These are phyloP conservation scores for Berberis thunbergii DNA, from an alignment of 164 flowering plant species.

Conservation along the genomic window DNA sequence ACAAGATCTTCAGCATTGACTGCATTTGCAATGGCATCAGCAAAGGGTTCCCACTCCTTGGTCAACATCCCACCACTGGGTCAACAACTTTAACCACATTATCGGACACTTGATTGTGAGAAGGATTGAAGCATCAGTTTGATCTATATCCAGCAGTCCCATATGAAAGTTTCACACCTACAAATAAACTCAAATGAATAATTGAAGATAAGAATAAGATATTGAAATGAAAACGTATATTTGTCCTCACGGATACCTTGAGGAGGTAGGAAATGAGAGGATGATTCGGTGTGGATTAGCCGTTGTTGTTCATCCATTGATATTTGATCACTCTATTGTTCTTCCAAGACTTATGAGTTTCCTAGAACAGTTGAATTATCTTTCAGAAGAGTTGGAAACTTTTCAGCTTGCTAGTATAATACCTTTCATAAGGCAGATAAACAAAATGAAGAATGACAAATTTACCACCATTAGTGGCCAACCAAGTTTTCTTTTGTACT, in stretches of 20 bases:
- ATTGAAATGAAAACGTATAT: neutral
- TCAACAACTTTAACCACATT: slow-evolving; percentile 89
- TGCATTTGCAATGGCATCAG: slow-evolving; percentile 73
- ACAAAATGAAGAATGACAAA: no score
- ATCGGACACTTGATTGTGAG: slow-evolving; percentile 74
- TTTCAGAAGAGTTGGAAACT: no score
- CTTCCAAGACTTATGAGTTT: no score
- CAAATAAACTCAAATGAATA: neutral
- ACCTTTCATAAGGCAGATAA: no score
- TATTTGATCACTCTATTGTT: no score
- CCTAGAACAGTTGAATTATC: no score
- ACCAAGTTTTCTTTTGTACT: no score
- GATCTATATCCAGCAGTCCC: slow-evolving; percentile 93
- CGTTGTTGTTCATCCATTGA: slow-evolving; percentile 48
- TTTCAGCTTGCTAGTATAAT: no score
- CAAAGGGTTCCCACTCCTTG: slow-evolving; percentile 91
- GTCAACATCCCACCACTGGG: slow-evolving; percentile 85
- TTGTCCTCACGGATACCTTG: slow-evolving; percentile 23
- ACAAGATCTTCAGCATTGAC: slow-evolving; percentile 38
- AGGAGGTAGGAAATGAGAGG: slow-evolving; percentile 50
- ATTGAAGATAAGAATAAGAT: neutral
- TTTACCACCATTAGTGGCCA: no score
- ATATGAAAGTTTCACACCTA: slow-evolving; percentile 68
- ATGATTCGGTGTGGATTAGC: slow-evolving; percentile 32
- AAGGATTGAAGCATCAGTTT: slow-evolving; percentile 57